Evolutionary conservation across 257 asterid species (phyloP), one percentile per base, ranked within the genome.

Genomic region (Gentiana dahurica): DNA sequence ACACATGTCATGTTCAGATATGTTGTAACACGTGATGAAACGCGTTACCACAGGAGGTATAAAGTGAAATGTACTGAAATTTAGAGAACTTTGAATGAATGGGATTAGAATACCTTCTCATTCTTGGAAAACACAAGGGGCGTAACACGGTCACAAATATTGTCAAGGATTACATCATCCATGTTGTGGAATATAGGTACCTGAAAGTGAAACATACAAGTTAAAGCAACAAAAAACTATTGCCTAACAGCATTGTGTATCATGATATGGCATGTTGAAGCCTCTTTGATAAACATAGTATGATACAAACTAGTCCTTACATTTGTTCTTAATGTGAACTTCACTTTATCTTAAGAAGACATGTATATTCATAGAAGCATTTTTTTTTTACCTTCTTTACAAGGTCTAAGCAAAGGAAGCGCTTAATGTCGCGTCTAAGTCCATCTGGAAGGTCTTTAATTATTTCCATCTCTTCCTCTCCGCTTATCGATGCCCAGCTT

Each of bases 111-210:
- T 61, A 91, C 97, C 97, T 85, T 92, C 68, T 92, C 99, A 38
- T 79, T 91, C 64, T 80, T 81, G 75, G 94, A 79, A 85, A 85
- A 81, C 44, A 85, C 74, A 1, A 92, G 84, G 36, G 95, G 95
- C 74, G 73, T 83, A 39, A 86, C 90, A 9, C 97, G 97, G 63
- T 92, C 99, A 52, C 99, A 92, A 12, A 92, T 88, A 58, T 92
- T 92, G 79, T 92, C 99, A 4, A 92, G 84, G 59, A 92, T 88
- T 37, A 88, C 85, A 77, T 83, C 97, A 62, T 87, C 95, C 80
- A 92, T 60, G 72, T 76, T 83, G 32, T 81, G 87, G 62, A 92
- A 88, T 70, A 88, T 66, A 12, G 97, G 97, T 12, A 89, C 97
- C 95, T 91, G 75, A 37, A 60, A 49, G 43, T 91, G 75, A 37